These are phyloP conservation scores for Lactarius hatsudake DNA, from an alignment of 768 basidiomycete genomes.

Conservation along the genomic window DNA sequence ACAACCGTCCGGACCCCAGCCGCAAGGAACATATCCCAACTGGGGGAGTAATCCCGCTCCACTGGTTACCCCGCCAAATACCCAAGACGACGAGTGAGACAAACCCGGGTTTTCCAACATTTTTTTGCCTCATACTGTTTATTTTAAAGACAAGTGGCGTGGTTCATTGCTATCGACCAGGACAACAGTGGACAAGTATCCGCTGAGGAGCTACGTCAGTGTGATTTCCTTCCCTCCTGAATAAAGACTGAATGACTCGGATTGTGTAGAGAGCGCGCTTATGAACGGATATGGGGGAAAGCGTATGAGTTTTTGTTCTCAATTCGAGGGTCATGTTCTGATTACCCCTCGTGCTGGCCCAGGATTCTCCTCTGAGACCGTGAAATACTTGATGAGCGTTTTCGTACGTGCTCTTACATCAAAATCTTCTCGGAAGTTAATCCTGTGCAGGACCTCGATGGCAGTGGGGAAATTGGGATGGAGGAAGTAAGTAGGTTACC, in stretches of 20 bases:
- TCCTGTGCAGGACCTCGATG: conserved; percentile 6
- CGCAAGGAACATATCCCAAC: neutral
- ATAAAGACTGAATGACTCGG: conserved; percentile 1
- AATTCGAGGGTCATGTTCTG: neutral
- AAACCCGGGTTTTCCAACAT: neutral
- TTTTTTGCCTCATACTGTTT: neutral
- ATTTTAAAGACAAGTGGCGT: neutral
- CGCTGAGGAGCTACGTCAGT: conserved; percentile 8
- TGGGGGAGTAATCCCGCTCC: neutral
- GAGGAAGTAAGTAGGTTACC: conserved; percentile 1
- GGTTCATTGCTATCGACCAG: conserved; percentile 13
- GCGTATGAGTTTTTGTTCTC: neutral
- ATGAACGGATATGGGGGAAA: conserved; percentile 11
- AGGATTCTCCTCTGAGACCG: conserved; percentile 4
- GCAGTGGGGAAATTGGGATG: conserved; percentile 6
- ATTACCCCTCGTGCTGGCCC: neutral
- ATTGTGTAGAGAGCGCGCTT: conserved; percentile 7
- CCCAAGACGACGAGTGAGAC: conserved; percentile 7
- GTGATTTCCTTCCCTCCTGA: neutral
- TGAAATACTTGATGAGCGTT: conserved; percentile 11
- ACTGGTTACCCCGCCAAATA: neutral
- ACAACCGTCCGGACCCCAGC: neutral
- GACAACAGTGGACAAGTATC: conserved; percentile 11
- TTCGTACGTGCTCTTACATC: conserved; percentile 5
- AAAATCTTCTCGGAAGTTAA: neutral